Evolutionary conservation across 495 filamentous ascomycete genomes (phyloP), one percentile per base, ranked within the genome.

Genomic region (Pyrenopolyporus hunteri): DNA sequence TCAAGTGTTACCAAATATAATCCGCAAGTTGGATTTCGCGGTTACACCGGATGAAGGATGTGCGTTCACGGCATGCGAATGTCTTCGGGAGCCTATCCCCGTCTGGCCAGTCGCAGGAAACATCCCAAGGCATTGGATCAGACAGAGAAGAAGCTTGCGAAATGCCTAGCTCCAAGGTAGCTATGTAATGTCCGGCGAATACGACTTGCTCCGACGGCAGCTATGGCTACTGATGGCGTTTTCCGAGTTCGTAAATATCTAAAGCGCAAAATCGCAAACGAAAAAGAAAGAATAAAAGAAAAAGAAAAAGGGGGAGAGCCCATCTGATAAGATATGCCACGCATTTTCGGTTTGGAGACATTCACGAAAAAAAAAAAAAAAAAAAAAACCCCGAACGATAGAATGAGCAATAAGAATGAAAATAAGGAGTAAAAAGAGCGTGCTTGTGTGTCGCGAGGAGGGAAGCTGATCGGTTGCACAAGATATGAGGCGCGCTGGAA

Each of bases 121-220:
- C 28, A 64, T 62, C 62, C 68, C 66, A 63, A 63, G 55, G 69
- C 35, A 35, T 71, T 66, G 68, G 68, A 51, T 64, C 59, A 39
- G 62, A 45, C 46, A 26, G 45, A 69, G 54, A 56, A 48, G 46
- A 65, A 60, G 52, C 68, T 63, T 59, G 51, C 25, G 31, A 31
- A 37, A 43, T 54, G 43, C 29, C 42, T 56, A 47, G 45, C 29
- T 28, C 1, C 2, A 7, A 28, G 11, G 19, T 61, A 61, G 51
- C 50, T 57, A 33, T 52, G 26, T 57, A 39, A 47, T 28, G 31
- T 61, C 57, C 46, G 63, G 52, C 33, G 57, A 37, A 65, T 25
- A 28, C 45, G 50, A 23, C 43, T 17, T 59, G 23, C 17, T 49
- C 32, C 42, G 37, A 43, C 17, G 9, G 47, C 19, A 19, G 7